Conservation (phyloP, 78 protist genomes). For the Emiliania huxleyi region DNA sequence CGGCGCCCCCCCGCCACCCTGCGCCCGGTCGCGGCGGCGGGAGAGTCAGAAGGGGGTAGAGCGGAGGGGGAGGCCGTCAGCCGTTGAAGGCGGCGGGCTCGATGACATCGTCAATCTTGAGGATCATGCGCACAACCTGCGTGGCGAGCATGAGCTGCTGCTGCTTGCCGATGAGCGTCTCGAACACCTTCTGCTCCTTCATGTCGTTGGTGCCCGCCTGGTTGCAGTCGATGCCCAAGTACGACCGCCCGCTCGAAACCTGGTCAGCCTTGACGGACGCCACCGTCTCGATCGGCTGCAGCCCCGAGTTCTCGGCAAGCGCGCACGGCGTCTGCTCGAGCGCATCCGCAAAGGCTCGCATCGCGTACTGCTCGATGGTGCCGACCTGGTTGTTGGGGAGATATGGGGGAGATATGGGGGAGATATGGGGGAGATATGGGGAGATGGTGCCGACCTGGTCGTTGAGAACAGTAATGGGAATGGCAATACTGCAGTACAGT, state of each 20-base stretch:
- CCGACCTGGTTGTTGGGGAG: background rate
- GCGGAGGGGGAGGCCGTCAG: no score
- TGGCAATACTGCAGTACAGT: no score
- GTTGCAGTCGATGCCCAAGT: constrained; percentile 95
- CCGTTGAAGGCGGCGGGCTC: constrained; percentile 38
- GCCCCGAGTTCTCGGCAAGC: constrained; percentile 98
- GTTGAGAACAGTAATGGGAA: no score
- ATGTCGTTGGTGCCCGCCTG: constrained; percentile 48
- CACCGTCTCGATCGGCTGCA: constrained; percentile 73
- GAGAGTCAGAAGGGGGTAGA: no score
- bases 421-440: no score
- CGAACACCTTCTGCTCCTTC: constrained; percentile 69
- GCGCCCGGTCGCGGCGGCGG: no score
- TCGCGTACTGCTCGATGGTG: constrained; percentile 92
- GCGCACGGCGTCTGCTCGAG: constrained; percentile 96
- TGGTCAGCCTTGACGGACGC: constrained; percentile 87
- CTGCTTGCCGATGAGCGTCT: constrained; percentile 94
- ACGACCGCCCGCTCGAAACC: constrained; percentile 70
- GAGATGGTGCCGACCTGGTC: no score
- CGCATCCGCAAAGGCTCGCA: constrained; percentile 98
- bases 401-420: no score
- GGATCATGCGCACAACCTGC: constrained; percentile 98
- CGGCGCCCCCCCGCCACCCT: no score
- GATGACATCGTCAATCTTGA: constrained; percentile 97
- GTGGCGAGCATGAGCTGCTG: constrained; percentile 97